These are phyloP conservation scores for Gracilaria vermiculophylla DNA, from an alignment of 23 red algal species.

Conservation along the genomic window DNA sequence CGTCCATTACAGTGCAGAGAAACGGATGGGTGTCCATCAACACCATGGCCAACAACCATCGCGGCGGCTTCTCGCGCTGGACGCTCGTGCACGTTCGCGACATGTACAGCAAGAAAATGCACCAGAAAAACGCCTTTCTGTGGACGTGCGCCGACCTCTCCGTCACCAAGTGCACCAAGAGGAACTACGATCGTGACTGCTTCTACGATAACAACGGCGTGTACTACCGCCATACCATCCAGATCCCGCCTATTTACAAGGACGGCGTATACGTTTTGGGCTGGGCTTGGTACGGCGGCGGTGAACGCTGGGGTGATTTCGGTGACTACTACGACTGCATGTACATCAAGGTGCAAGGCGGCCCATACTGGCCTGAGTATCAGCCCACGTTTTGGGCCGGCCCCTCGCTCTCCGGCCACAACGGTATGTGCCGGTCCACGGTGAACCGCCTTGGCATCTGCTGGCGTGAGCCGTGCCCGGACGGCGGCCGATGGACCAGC, in stretches of 20 bases:
- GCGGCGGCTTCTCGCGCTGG: conserved; percentile 56
- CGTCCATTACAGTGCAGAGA: conserved; percentile 1
- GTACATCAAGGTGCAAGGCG: conserved; percentile 51
- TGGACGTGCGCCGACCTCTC: conserved; percentile 48
- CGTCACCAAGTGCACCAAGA: conserved; percentile 34
- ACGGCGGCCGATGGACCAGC: conserved; percentile 24
- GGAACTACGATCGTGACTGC: conserved; percentile 48
- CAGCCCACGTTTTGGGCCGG: conserved; percentile 47
- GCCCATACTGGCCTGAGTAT: conserved; percentile 14
- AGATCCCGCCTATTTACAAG: conserved; percentile 38
- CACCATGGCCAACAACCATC: conserved; percentile 46
- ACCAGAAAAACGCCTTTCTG: conserved; percentile 50
- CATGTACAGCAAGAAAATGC: conserved; percentile 47
- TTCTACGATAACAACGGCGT: conserved; percentile 39
- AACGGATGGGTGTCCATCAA: conserved; percentile 29
- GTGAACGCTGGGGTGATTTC: conserved; percentile 15
- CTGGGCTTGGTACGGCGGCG: conserved; percentile 73
- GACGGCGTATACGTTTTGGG: conserved; percentile 67
- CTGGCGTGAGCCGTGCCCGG: conserved; percentile 53
- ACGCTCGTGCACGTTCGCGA: conserved; percentile 51
- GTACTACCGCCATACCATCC: conserved; percentile 23
- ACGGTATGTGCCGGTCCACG: conserved; percentile 38
- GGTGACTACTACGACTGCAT: conserved; percentile 76
- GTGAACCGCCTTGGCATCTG: conserved; percentile 51
- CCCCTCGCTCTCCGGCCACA: conserved; percentile 1